Conservation (phyloP, 192 early-diverging fungal species). For the Phlyctochytrium arcticum region DNA sequence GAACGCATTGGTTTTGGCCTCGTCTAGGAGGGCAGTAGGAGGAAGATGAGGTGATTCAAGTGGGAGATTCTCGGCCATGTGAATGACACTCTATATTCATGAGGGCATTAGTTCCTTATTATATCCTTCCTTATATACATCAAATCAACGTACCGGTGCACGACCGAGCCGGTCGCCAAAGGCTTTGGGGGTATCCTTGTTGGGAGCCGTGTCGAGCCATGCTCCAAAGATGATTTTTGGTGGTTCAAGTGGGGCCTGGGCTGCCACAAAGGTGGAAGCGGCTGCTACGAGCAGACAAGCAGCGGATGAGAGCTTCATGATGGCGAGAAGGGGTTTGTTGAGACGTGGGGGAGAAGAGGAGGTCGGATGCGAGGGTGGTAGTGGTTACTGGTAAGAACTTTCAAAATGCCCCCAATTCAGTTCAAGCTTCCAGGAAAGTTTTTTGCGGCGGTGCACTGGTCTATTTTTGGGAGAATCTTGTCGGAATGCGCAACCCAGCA, state of each 20-base stretch:
- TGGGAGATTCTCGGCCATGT: slow-evolving; percentile 32
- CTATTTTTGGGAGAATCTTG: too few relatives aligned
- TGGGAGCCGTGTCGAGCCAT: slow-evolving; percentile 29
- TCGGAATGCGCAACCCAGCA: too few relatives aligned
- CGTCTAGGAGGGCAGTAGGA: slow-evolving; percentile 19
- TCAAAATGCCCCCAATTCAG: too few relatives aligned
- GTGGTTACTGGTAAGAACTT: too few relatives aligned
- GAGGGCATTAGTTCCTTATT: neutral
- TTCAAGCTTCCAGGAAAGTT: too few relatives aligned
- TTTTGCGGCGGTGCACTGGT: too few relatives aligned
- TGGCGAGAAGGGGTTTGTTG: too few relatives aligned
- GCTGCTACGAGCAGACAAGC: neutral
- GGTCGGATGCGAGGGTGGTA: too few relatives aligned
- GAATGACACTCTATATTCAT: slow-evolving; percentile 6
- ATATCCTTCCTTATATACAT: neutral
- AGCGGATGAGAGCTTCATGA: neutral
- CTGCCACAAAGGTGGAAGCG: neutral
- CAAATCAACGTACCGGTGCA: slow-evolving; percentile 1
- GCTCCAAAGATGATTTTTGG: slow-evolving; percentile 22
- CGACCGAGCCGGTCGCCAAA: slow-evolving; percentile 1
- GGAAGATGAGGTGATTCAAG: slow-evolving; percentile 1
- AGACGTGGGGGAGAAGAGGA: too few relatives aligned
- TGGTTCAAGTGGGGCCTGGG: slow-evolving; percentile 14
- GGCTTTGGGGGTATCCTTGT: neutral
- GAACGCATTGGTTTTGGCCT: slow-evolving; percentile 22